Percentiles rank a stretch among this genome's conserved stretches.
Evolutionary conservation across 495 filamentous ascomycete species (phyloP).

Genomic region (Xylaria telfairii): DNA sequence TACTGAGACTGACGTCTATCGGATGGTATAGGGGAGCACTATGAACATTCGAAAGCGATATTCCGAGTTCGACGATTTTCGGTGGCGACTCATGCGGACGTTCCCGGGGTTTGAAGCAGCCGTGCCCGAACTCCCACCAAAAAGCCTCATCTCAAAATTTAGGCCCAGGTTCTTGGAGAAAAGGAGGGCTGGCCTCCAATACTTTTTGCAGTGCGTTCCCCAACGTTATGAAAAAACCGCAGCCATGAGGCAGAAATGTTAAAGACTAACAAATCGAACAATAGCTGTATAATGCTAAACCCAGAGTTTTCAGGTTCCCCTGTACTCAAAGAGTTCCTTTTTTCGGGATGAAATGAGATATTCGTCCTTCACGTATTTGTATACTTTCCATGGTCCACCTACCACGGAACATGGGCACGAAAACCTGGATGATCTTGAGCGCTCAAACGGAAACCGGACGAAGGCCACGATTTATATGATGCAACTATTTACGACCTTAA

Average conservation of each 20-base stretch:
- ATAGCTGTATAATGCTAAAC: constrained; percentile 62
- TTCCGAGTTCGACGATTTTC: constrained; percentile 63
- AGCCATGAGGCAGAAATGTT: background rate
- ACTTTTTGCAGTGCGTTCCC: constrained; percentile 59
- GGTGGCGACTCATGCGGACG: constrained; percentile 54
- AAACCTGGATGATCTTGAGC: background rate
- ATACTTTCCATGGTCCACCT: background rate
- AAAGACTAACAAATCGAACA: background rate
- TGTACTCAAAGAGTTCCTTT: constrained; percentile 63
- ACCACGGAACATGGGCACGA: background rate
- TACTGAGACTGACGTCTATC: background rate
- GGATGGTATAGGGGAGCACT: constrained; percentile 49
- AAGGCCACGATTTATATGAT: background rate
- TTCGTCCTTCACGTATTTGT: background rate
- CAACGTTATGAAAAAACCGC: background rate
- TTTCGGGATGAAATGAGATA: constrained; percentile 45
- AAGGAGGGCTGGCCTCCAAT: constrained; percentile 58
- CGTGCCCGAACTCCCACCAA: constrained; percentile 61
- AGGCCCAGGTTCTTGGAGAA: constrained; percentile 59
- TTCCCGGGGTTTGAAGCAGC: constrained; percentile 62
- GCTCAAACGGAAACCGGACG: constrained; percentile 5
- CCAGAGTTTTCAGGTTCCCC: constrained; percentile 64
- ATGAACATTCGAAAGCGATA: constrained; percentile 65
- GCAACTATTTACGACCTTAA: constrained; percentile 33
- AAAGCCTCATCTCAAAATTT: constrained; percentile 61